These are phyloP conservation scores for Venturiaceae sp. DNA, from an alignment of 2,329 filamentous ascomycete genomes.

Conservation along the genomic window DNA sequence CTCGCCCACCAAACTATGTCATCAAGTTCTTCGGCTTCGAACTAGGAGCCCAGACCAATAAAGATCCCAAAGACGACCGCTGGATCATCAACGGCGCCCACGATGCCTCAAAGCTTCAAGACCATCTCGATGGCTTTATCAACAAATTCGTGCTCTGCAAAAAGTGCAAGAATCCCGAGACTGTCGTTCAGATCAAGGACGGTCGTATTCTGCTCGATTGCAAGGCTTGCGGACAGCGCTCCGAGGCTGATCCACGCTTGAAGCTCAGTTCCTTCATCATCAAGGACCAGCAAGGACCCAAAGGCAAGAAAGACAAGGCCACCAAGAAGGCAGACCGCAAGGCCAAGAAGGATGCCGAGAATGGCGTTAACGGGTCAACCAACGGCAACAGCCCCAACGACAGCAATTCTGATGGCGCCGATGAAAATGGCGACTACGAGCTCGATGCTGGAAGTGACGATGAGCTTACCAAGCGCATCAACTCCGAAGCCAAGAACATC, in stretches of 20 bases:
- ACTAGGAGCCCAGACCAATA: constrained; percentile 96
- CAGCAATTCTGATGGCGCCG: constrained; percentile 52
- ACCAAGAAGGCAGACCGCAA: constrained; percentile 81
- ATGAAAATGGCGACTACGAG: constrained; percentile 55
- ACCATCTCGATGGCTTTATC: constrained; percentile 98
- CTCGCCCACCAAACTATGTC: constrained; percentile 84
- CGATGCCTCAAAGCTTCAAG: constrained; percentile 89
- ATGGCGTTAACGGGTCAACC: constrained; percentile 43
- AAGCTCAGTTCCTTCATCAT: constrained; percentile 97
- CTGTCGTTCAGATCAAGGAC: constrained; percentile 90
- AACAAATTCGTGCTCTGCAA: constrained; percentile 98
- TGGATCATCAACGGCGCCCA: constrained; percentile 99
- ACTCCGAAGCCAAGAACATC: constrained; percentile 60
- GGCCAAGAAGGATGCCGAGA: constrained; percentile 64
- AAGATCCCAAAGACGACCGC: constrained; percentile 91
- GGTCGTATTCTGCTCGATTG: constrained; percentile 88
- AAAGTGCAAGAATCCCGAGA: constrained; percentile 99
- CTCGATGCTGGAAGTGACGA: constrained; percentile 76
- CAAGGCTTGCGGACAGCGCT: constrained; percentile 95
- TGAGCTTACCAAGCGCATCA: constrained; percentile 72
- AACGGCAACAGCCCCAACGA: constrained; percentile 55
- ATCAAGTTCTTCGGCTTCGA: constrained; percentile 99
- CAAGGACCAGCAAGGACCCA: constrained; percentile 90
- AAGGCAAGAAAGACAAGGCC: constrained; percentile 92
- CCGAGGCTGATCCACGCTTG: constrained; percentile 81